Base-by-base conservation (phyloP, 2,329 filamentous ascomycete species). In the Microcyclospora tardicrescens region DNA sequence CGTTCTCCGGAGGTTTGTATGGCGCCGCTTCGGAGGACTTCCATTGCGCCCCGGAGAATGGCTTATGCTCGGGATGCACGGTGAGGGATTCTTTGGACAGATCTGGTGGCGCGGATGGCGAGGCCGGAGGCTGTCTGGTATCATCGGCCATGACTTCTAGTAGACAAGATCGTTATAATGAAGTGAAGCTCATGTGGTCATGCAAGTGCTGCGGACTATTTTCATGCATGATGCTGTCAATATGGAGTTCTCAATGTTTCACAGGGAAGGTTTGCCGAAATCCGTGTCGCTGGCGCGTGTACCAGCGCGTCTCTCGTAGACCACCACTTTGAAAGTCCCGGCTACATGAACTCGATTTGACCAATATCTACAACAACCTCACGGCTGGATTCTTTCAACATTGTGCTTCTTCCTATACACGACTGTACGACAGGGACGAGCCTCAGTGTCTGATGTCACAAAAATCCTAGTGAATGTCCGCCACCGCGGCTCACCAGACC, bases 61-160 rank as follows among this genome's bases (percentile, higher is more conserved):
- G 40, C 37, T 55, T 56, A 34, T 56, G 43, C 11, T 50, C 43
- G 8, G 55, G 54, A 39, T 54, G 16, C 13, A 54, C 54, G 24
- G 42, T 58, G 28, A 58, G 46, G 11, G 53, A 50, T 30, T 57
- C 53, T 32, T 47, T 47, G 39, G 40, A 50, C 37, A 58, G 46
- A 34, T 51, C 48, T 29, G 49, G 47, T 40, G 39, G 32, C 34
- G 34, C 56, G 38, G 59, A 55, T 15, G 55, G 58, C 11, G 28
- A 28, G 19, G 9, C 14, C 13, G 37, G 28, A 9, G 33, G 37
- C 40, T 64, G 54, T 54, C 61, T 54, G 39, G 63, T 63, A 45
- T 67, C 63, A 60, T 66, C 64, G 35, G 64, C 62, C 65, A 68
- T 69, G 30, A 13, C 54, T 39, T 35, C 19, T 24, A 8, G 19